phyloP scores from a whole-genome alignment of 1,284 basidiomycete species.

The Mycena sp. region DNA sequence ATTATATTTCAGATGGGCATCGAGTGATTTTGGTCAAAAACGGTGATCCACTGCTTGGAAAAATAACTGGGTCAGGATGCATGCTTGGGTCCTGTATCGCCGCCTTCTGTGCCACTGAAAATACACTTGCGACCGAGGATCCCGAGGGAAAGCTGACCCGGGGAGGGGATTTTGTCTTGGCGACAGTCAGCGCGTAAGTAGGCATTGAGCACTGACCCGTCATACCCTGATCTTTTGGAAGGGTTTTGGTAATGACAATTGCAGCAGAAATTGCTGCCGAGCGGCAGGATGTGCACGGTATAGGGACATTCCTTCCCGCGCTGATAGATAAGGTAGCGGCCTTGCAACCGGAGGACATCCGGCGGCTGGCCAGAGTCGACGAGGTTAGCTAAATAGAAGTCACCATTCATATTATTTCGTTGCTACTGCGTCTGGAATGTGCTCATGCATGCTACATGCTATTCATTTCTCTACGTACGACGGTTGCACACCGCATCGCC shows the following conservation, averaged over 20 bases:
- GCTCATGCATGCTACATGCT: too few species aligned
- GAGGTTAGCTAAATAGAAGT: neutral
- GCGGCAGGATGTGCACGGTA: constrained; percentile 79
- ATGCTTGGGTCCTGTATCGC: constrained; percentile 84
- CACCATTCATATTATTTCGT: neutral
- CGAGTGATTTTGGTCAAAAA: constrained; percentile 77
- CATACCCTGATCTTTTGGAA: constrained; percentile 41
- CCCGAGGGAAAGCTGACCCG: constrained; percentile 13
- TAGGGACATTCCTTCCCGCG: constrained; percentile 89
- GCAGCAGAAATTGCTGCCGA: constrained; percentile 84
- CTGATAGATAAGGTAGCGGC: constrained; percentile 85
- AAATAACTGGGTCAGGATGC: constrained; percentile 93
- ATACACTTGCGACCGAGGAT: constrained; percentile 1
- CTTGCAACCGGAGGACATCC: constrained; percentile 66
- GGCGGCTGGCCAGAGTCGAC: constrained; percentile 59
- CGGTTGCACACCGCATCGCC: neutral
- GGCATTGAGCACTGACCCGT: neutral
- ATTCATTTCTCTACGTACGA: neutral
- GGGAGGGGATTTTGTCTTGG: constrained; percentile 77
- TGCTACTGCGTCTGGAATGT: too few species aligned
- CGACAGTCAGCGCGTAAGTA: constrained; percentile 79
- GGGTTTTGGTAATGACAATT: constrained; percentile 84
- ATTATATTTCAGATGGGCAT: constrained; percentile 90
- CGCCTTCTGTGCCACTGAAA: constrained; percentile 79
- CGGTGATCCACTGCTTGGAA: constrained; percentile 79